Conservation (phyloP, 225 moss, liverwort and hornwort genomes). For the Physcomitrellopsis africana region DNA sequence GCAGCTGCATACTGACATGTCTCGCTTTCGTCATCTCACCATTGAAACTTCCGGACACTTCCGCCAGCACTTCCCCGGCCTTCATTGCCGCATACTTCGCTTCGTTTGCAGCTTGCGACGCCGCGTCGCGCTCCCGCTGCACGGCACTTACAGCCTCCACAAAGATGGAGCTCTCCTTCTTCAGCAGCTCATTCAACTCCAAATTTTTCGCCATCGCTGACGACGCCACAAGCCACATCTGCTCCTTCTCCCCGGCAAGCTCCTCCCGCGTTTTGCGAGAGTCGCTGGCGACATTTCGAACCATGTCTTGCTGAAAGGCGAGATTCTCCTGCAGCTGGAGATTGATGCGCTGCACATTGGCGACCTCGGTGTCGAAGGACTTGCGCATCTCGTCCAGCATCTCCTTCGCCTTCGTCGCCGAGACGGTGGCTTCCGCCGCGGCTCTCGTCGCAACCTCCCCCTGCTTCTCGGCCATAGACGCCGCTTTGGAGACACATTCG, state of each 20-base stretch:
- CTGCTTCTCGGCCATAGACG: constrained; percentile 47
- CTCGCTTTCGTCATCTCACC: constrained; percentile 58
- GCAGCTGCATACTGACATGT: constrained; percentile 57
- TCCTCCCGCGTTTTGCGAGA: constrained; percentile 32
- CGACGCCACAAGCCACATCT: constrained; percentile 35
- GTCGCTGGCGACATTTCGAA: constrained; percentile 34
- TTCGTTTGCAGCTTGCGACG: constrained; percentile 64
- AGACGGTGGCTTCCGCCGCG: constrained; percentile 55
- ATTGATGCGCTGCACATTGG: constrained; percentile 46
- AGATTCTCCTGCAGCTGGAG: constrained; percentile 47
- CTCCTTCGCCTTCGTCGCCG: constrained; percentile 59
- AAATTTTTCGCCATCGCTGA: constrained; percentile 33
- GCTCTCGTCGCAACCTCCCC: constrained; percentile 51
- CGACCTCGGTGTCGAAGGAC: constrained; percentile 61
- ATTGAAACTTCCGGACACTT: constrained; percentile 57
- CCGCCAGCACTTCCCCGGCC: constrained; percentile 47
- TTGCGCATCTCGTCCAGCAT: constrained; percentile 53
- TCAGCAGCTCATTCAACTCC: constrained; percentile 64
- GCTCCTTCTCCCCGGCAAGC: constrained; percentile 28
- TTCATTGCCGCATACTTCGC: constrained; percentile 56
- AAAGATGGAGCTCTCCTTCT: constrained; percentile 49
- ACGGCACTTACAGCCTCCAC: constrained; percentile 38
- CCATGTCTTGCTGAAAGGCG: constrained; percentile 53
- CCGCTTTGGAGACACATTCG: constrained; percentile 46
- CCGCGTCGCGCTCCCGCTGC: constrained; percentile 50